Conservation (phyloP, 352 stramenopile genomes). For the Pythium volutum region DNA sequence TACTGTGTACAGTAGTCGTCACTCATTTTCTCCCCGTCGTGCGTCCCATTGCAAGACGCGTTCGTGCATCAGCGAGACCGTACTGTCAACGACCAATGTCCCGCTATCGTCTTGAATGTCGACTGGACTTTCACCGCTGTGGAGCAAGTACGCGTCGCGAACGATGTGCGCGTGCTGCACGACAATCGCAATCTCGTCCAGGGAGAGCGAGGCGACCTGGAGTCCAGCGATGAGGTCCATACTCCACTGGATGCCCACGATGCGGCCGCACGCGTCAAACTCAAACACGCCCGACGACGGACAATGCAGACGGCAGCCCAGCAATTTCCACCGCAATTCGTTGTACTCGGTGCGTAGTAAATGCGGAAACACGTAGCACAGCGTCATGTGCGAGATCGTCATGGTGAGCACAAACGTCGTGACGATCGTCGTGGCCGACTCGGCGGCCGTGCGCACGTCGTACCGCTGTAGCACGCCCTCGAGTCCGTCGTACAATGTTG, state of each 20-base stretch:
- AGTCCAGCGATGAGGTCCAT: conserved; percentile 12
- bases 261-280: background rate
- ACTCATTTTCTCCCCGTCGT: too few relatives aligned
- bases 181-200: conserved; percentile 7
- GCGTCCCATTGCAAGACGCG: too few relatives aligned
- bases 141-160: conserved; percentile 8
- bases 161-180: conserved; percentile 13
- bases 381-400: conserved; percentile 7
- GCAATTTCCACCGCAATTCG: conserved; percentile 7
- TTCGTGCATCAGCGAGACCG: too few relatives aligned
- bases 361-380: conserved; percentile 17
- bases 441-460: background rate
- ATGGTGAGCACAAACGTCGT: background rate
- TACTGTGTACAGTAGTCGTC: too few relatives aligned
- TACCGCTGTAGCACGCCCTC: background rate
- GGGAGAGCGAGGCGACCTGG: background rate
- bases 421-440: background rate
- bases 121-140: background rate
- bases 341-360: conserved; percentile 4
- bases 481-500: background rate
- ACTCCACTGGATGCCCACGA: conserved; percentile 1
- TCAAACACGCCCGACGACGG: background rate
- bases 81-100: too few relatives aligned
- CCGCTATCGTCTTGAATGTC: too few relatives aligned
- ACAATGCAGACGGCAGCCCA: conserved; percentile 7